These are phyloP conservation scores for Fraxinus dipetala DNA, from an alignment of 305 asterid genomes.

Conservation along the genomic window DNA sequence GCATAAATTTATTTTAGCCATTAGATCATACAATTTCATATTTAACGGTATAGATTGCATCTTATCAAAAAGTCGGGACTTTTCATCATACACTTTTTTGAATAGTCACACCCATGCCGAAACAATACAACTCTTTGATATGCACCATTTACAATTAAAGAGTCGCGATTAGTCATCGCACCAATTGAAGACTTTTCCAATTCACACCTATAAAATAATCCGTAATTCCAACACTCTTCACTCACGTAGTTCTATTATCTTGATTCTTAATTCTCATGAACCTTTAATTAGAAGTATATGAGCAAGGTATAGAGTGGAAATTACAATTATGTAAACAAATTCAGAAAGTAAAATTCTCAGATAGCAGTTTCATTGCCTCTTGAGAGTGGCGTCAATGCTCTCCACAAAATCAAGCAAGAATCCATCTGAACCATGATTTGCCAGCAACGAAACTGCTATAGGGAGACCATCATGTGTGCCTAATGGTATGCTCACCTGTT, in stretches of 20 bases:
- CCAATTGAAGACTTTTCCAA: too few species aligned
- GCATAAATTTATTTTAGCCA: too few species aligned
- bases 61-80: too few species aligned
- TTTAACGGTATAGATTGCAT: too few species aligned
- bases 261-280: not conserved
- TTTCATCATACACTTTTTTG: too few species aligned
- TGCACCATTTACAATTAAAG: too few species aligned
- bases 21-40: too few species aligned
- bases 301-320: not conserved
- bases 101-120: too few species aligned
- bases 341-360: not conserved
- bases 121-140: too few species aligned
- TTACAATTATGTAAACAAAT: not conserved
- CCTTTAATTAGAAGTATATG: not conserved
- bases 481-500: constrained; percentile 78
- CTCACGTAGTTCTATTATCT: not conserved
- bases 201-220: too few species aligned
- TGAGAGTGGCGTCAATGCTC: constrained; percentile 35
- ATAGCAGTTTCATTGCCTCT: constrained; percentile 9
- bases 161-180: too few species aligned
- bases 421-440: constrained; percentile 78
- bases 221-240: not conserved
- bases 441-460: constrained; percentile 69
- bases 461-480: constrained; percentile 68
- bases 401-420: constrained; percentile 65